Evolutionary conservation across 2,329 filamentous ascomycete genomes (phyloP).

Genomic region (Didymella exigua): DNA sequence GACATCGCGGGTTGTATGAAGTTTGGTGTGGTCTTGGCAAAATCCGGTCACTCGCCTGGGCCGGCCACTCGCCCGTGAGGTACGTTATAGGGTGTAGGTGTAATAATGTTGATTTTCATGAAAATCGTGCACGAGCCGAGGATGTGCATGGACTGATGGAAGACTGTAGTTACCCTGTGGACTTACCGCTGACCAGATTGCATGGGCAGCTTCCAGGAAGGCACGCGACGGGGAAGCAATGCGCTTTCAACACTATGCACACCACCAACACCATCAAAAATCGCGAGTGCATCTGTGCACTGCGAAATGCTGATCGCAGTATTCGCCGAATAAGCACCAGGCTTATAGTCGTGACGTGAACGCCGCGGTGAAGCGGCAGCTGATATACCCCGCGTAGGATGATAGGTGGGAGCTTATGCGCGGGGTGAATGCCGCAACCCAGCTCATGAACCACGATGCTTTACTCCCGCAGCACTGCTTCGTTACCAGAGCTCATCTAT

Average conservation of each 20-base stretch:
- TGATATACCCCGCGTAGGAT: constrained; percentile 32
- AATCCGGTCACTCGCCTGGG: no score
- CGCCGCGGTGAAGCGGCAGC: constrained; percentile 28
- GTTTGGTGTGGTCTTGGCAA: no score
- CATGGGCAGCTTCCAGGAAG: neutral
- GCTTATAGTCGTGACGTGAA: constrained; percentile 20
- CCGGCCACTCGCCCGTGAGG: no score
- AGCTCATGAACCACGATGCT: constrained; percentile 7
- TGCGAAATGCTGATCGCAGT: neutral
- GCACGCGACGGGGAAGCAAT: neutral
- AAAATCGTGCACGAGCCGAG: no score
- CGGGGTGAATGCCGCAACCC: constrained; percentile 27
- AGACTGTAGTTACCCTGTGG: constrained; percentile 26
- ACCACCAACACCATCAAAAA: neutral
- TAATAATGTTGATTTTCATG: no score
- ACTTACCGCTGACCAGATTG: constrained; percentile 21
- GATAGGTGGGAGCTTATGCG: constrained; percentile 35
- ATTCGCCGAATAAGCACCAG: neutral
- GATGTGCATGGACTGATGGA: no score
- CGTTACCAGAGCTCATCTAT: neutral
- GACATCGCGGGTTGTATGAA: no score
- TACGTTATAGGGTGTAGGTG: no score
- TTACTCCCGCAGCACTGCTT: neutral
- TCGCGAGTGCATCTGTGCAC: neutral
- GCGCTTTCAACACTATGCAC: neutral